phyloP scores from a whole-genome alignment of 1,139 yeast species.

The Magnusiomyces sp. region DNA sequence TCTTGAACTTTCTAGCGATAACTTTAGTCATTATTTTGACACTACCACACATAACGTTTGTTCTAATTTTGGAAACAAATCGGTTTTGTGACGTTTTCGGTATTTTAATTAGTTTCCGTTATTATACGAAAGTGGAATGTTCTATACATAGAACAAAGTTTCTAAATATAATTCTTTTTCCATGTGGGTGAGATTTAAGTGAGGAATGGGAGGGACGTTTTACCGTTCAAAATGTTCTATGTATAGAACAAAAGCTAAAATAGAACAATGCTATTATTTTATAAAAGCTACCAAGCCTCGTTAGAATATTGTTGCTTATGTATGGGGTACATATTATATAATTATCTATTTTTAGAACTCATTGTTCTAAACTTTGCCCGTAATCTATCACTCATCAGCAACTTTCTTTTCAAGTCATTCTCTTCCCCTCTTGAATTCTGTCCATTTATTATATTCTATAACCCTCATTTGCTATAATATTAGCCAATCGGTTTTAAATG shows the following conservation, averaged over 20 bases:
- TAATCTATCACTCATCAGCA: too few species aligned
- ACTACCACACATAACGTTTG: too few species aligned
- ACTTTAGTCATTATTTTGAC: too few species aligned
- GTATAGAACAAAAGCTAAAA: background rate
- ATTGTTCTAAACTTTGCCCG: too few species aligned
- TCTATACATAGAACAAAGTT: background rate
- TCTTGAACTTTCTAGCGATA: too few species aligned
- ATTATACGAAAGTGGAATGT: background rate
- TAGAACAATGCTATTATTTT: background rate
- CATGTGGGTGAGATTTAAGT: background rate
- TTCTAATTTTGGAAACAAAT: background rate
- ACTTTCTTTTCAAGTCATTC: too few species aligned
- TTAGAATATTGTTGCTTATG: background rate
- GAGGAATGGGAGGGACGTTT: background rate
- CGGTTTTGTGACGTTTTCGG: background rate
- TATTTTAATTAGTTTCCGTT: background rate
- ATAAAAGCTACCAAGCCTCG: background rate
- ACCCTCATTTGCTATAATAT: too few species aligned
- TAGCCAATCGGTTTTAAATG: too few species aligned
- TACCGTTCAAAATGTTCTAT: background rate
- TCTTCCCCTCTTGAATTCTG: too few species aligned
- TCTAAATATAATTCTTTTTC: background rate
- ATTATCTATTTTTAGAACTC: background rate
- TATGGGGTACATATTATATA: too few species aligned
- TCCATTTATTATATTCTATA: too few species aligned